Evolutionary conservation across 345 rosid genomes (phyloP), one percentile per base, ranked within the genome.

Genomic region (Eucalyptus shirleyi): DNA sequence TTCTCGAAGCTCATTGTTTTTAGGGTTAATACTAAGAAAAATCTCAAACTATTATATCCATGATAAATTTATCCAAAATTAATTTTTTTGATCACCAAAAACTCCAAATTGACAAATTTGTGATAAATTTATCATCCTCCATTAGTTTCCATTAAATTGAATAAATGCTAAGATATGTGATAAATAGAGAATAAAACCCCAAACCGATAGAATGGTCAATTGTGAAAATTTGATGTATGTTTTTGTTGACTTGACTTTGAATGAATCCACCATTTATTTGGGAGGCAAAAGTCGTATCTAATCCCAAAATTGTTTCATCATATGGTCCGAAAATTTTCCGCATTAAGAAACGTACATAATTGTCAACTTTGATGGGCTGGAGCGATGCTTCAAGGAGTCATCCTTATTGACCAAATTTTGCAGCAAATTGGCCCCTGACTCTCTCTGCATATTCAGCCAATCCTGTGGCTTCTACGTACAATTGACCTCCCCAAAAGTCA

Each of bases 31-130:
- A 42, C 8, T 8, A 42, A 1, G 2, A 42, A 42, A 6, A 42
- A 42, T 42, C 44, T 6, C 8, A 42, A 42, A 42, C 8, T 42
- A 6, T 1, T 42, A 42, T 42, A 6, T 6, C 7, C 42, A 40
- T 40, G 42, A 40, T 40, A 42, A 42, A 42, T 42, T 6, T 42
- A 42, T 6, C 44, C 2, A 6, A 42, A 42, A 42, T 42, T 42
- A 42, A 42, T 42, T 42, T 42, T 42, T 42, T 42, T 51, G 21
- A 51, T 51, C 9, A 51, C 4, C 4, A 17, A 51, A 51, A 51
- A 6, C 50, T 51, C 8, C 1, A 51, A 51, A 6, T 1, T 17
- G 2, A 0, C 0, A 51, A 17, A 51, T 51, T 51, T 51, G 23
- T 51, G 23, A 51, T 3, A 51, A 51, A 51, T 17, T 17, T 51